Base-by-base conservation (phyloP, 176 grass and related monocot genomes). In the Phyllostachys edulis region DNA sequence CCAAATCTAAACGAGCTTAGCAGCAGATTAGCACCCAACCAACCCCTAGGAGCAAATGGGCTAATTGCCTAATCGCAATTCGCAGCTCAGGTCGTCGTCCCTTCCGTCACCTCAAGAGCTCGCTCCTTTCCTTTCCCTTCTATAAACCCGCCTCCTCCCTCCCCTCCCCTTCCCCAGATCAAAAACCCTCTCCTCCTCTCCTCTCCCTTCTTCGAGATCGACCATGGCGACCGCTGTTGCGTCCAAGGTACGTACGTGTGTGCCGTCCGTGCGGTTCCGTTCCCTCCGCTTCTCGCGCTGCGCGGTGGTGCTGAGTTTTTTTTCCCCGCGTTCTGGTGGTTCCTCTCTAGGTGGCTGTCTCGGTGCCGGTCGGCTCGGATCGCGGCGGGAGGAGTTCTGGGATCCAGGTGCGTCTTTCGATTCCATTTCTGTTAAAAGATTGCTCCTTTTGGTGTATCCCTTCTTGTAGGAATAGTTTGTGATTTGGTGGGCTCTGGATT, bases 91-190 rank as follows among this genome's bases (percentile, higher is more conserved):
- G 72, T 62, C 68, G 79, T 81, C 84, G 89, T 69, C 89, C 85
- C 85, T 90, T 90, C 80, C 89, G 69, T 63, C 80, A 72, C 61
- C 88, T 73, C 89, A 90, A 90, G 80, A 82, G 89, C 75, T 82
- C 84, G 34, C 16, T 62, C 2, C 6, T 32, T 3, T 6, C 16
- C 27, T 7, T 1, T 5, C 12, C 45, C 29, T 40, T 15, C 85
- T 90, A 87, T 87, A 90, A 90, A 90, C 80, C 80, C 80, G 61
- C 49, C 29, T 23, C 68, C 8, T 8, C 27, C 13, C 63, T 20
- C 5, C 14, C 60, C 15, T 29, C n/a, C 9, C 27, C 38, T 26
- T 23, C 84, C 16, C 5, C 75, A 79, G 67, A 84, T 87, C 80
- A 75, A 87, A 83, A 74, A 61, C 69, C 38, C 15, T 2, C 71